These are phyloP conservation scores for Lanmaoa pseudosensibilis DNA, from an alignment of 768 basidiomycete genomes.

Conservation along the genomic window DNA sequence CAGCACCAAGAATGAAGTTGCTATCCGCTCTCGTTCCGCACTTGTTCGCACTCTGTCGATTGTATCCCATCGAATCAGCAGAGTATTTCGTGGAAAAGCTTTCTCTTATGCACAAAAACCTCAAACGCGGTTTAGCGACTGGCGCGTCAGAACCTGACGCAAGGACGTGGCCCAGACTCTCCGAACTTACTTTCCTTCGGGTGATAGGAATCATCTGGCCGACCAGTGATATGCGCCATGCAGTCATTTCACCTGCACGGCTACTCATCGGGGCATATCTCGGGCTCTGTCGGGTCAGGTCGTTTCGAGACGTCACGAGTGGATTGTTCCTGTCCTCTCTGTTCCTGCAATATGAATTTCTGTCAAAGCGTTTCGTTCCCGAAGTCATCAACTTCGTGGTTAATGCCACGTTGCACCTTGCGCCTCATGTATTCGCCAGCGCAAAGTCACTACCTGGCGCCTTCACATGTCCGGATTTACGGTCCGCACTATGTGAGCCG, in stretches of 20 bases:
- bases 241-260: conserved; percentile 82
- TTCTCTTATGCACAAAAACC: conserved; percentile 89
- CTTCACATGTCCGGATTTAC: conserved; percentile 74
- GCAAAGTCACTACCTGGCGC: conserved; percentile 56
- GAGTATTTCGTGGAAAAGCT: conserved; percentile 81
- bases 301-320: conserved; percentile 70
- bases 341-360: conserved; percentile 77
- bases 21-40: conserved; percentile 74
- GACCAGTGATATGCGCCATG: conserved; percentile 91
- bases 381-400: conserved; percentile 84
- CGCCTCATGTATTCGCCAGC: conserved; percentile 57
- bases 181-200: conserved; percentile 81
- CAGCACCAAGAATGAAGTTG: conserved; percentile 57
- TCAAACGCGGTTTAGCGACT: conserved; percentile 74
- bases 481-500: conserved; percentile 43
- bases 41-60: conserved; percentile 70
- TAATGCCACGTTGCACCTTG: conserved; percentile 69
- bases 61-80: conserved; percentile 81
- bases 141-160: conserved; percentile 60
- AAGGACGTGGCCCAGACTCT: conserved; percentile 84
- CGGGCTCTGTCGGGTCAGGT: conserved; percentile 76
- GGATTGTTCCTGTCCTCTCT: conserved; percentile 90
- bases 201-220: conserved; percentile 85
- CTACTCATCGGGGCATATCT: conserved; percentile 92
- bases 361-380: conserved; percentile 86